Evolutionary conservation across 139 green algal genomes (phyloP), one percentile per base, ranked within the genome.

Genomic region (Nannochloris sp.): DNA sequence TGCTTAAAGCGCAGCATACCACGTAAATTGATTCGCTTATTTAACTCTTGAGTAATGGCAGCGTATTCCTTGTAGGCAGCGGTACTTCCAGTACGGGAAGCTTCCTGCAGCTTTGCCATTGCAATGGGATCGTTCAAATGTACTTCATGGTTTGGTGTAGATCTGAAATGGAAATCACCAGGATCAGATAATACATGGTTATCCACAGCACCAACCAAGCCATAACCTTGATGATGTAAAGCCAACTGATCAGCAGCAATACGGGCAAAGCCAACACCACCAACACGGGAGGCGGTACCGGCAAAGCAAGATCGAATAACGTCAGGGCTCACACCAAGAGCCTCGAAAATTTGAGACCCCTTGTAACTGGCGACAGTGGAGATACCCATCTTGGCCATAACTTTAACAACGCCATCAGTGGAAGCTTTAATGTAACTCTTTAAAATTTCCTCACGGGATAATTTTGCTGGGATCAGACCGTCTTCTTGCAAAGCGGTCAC

Each of bases 351-450:
- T 81, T 97, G 91, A 3, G 89, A 89, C n/a, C 92, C 92, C 79
- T 96, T 97, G 92, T 97, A 97, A n/a, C 60, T 84, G 36, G 83
- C 81, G 25, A 97, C 77, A 24, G 92, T 97, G 76, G 67, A 86
- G 85, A 97, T 97, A 60, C 92, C 92, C 92, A 97, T 97, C 79
- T 97, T 97, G 51, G 89, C 81, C 80, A 97, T 92, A 61, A 95
- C 81, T 68, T 86, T 83, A 23, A 84, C 57, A n/a, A 90, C 71
- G 53, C 85, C 79, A 42, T 72, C 63, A 37, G 73, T 80, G 46
- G 76, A 54, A 19, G 82, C 86, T 70, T 95, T 86, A 67, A 95
- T 89, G 77, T 92, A 97, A 12, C 80, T 80, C 12, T 81, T 51
- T 24, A 81, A 71, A 6, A 97, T 61, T 25, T 85, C 67, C 8